Conservation (phyloP, 1,284 basidiomycete species). For the Cryptococcus sp. region DNA sequence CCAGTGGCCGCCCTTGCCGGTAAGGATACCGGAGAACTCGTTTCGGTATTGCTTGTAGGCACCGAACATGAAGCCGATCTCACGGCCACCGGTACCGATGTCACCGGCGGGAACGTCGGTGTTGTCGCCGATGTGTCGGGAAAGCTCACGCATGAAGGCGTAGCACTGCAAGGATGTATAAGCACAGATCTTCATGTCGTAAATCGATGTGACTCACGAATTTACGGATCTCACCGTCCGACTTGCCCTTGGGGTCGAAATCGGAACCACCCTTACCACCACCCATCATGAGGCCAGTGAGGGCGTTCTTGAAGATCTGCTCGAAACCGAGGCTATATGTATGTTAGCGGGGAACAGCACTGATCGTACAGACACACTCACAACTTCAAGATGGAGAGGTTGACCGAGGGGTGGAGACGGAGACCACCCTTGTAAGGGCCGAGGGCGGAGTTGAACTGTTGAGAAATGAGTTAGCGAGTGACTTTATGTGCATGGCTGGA, state of each 20-base stretch:
- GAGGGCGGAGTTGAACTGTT: conserved; percentile 75
- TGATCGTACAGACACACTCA: conserved; percentile 24
- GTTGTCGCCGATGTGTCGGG: conserved; percentile 69
- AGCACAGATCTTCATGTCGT: neutral
- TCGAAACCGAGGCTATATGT: conserved; percentile 68
- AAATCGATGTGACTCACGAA: conserved; percentile 56
- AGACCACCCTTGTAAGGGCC: conserved; percentile 83
- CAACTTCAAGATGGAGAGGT: conserved; percentile 81
- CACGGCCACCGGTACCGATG: conserved; percentile 69
- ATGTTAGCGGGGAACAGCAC: conserved; percentile 5
- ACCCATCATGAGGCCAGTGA: conserved; percentile 76
- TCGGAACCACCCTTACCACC: conserved; percentile 71
- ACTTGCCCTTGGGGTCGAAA: conserved; percentile 82
- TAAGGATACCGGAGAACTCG: conserved; percentile 75
- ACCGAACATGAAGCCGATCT: conserved; percentile 71
- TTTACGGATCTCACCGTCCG: conserved; percentile 71
- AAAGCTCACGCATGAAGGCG: conserved; percentile 73
- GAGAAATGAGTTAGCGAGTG: neutral
- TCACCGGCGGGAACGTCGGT: conserved; percentile 81
- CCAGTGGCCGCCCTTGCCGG: conserved; percentile 75
- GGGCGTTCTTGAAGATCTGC: conserved; percentile 80
- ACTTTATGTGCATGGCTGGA: neutral
- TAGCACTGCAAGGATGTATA: conserved; percentile 40
- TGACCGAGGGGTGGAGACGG: conserved; percentile 77
- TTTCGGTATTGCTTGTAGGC: conserved; percentile 75